These are phyloP conservation scores for Zalaria obscura DNA, from an alignment of 2,329 filamentous ascomycete species.

Conservation along the genomic window DNA sequence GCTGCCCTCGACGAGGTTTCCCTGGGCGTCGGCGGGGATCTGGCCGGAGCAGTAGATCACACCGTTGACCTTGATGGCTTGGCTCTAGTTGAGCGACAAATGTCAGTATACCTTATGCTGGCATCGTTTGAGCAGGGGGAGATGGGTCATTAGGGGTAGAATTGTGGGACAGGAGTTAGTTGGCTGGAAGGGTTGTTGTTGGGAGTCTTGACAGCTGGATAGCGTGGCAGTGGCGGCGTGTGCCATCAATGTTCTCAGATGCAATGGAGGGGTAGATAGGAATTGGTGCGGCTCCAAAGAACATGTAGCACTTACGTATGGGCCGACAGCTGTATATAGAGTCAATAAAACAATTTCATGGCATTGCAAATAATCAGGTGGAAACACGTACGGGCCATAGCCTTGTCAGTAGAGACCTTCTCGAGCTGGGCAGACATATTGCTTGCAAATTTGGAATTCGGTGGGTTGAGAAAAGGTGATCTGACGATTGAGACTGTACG, in stretches of 20 bases:
- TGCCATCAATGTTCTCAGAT: no score
- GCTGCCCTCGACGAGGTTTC: conserved; percentile 47
- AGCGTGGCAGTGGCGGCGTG: no score
- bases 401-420: conserved; percentile 26
- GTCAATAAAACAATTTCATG: conserved; percentile 6
- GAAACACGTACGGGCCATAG: conserved; percentile 23
- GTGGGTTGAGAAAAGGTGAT: no score
- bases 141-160: not conserved
- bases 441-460: not conserved
- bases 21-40: conserved; percentile 55
- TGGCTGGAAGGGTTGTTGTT: no score
- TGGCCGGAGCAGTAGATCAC: conserved; percentile 61
- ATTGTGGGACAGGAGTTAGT: not conserved
- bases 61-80: conserved; percentile 53
- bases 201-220: no score
- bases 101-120: no score
- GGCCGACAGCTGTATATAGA: conserved; percentile 21
- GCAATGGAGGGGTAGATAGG: no score
- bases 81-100: conserved; percentile 17
- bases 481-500: no score
- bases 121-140: no score
- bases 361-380: not conserved
- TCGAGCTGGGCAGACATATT: conserved; percentile 26
- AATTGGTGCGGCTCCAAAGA: no score
- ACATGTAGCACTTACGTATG: conserved; percentile 21